Evolutionary conservation across 1,284 basidiomycete species (phyloP).

Genomic region (Heterobasidion occidentale): DNA sequence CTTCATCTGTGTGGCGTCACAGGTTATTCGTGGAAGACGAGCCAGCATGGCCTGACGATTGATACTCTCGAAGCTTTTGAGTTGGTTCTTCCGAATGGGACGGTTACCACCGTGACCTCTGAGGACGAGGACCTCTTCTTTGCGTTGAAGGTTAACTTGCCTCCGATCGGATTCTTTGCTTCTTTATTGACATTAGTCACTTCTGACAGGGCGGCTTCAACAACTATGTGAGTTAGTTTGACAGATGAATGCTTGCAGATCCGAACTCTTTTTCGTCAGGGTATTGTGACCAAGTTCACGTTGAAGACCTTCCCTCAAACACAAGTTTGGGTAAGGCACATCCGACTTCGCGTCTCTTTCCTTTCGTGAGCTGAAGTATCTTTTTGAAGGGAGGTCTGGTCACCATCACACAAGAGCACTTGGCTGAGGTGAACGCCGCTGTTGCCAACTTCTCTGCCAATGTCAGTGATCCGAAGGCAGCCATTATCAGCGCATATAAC

Average conservation of each 20-base stretch:
- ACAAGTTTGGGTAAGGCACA: conserved; percentile 4
- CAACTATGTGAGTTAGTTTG: conserved; percentile 7
- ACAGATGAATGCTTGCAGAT: neutral
- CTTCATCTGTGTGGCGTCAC: too few species aligned
- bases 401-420: neutral
- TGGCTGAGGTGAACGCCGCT: neutral
- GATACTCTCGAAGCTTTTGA: conserved; percentile 14
- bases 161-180: neutral
- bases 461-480: neutral
- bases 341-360: neutral
- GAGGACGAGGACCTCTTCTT: conserved; percentile 8
- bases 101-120: conserved; percentile 9
- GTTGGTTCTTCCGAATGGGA: conserved; percentile 15
- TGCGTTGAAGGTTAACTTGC: conserved; percentile 1
- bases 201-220: conserved; percentile 7
- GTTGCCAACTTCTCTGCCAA: conserved; percentile 2
- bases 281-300: conserved; percentile 1
- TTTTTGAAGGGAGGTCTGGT: conserved; percentile 1
- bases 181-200: neutral
- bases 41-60: conserved; percentile 13
- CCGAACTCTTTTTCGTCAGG: neutral
- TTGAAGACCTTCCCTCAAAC: conserved; percentile 4
- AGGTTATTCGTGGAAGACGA: conserved; percentile 16
- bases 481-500: neutral
- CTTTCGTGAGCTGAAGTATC: neutral